These are phyloP conservation scores for Ceratocystis variospora DNA, from an alignment of 2,329 filamentous ascomycete genomes.

Conservation along the genomic window DNA sequence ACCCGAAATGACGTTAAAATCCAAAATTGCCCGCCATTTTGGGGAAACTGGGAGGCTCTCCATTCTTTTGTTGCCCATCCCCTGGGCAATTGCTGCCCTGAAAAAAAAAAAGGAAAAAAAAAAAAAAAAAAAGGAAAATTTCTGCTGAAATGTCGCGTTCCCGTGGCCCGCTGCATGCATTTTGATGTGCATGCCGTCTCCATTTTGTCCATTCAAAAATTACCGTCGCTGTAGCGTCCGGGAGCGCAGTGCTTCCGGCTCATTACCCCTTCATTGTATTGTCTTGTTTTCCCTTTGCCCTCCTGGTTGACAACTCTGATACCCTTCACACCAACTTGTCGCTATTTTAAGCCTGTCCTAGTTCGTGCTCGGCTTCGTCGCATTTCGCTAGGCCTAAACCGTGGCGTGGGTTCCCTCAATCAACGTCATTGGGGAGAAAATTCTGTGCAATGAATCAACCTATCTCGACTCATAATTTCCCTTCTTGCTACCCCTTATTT, in stretches of 20 bases:
- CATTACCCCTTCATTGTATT: not conserved
- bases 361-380: not conserved
- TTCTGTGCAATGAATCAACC: not conserved
- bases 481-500: not conserved
- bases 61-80: constrained; percentile 19
- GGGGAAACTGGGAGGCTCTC: constrained; percentile 32
- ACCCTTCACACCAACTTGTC: not conserved
- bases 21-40: constrained; percentile 34
- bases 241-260: not conserved
- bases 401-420: not conserved
- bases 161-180: not conserved
- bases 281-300: not conserved
- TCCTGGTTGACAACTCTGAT: not conserved
- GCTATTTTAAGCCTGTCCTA: not conserved
- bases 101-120: not conserved
- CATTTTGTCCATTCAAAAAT: not conserved
- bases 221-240: not conserved
- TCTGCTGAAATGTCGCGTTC: not conserved
- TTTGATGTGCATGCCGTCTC: not conserved
- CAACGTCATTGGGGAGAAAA: not conserved
- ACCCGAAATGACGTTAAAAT: constrained; percentile 24
- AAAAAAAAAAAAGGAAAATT: not conserved
- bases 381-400: not conserved
- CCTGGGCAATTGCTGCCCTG: not conserved
- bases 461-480: not conserved